These are phyloP conservation scores for Malassezia yamatoensis DNA, from an alignment of 1,284 basidiomycete species.

Conservation along the genomic window DNA sequence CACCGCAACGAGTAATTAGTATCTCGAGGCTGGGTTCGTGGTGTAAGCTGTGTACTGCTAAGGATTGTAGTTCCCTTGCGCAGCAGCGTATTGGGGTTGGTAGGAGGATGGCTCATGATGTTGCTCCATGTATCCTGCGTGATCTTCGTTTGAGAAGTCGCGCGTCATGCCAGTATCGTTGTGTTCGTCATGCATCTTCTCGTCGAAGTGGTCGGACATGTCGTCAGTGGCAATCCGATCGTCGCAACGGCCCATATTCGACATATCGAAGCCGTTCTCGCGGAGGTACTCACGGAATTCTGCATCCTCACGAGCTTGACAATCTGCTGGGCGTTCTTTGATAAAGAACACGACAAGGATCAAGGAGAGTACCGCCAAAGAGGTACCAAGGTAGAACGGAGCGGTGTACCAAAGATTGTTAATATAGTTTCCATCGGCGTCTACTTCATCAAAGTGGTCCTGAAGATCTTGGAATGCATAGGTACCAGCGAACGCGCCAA, in stretches of 20 bases:
- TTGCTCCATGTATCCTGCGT: background rate
- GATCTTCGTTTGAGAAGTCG: background rate
- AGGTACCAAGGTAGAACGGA: slow-evolving; percentile 51
- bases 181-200: background rate
- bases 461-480: slow-evolving; percentile 36
- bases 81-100: background rate
- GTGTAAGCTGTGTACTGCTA: background rate
- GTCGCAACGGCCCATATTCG: slow-evolving; percentile 24
- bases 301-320: slow-evolving; percentile 67
- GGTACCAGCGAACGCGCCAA: slow-evolving; percentile 32
- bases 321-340: slow-evolving; percentile 63
- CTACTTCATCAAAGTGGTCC: slow-evolving; percentile 6
- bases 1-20: too few species aligned
- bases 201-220: background rate
- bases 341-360: slow-evolving; percentile 65
- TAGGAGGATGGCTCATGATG: background rate
- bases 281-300: slow-evolving; percentile 50
- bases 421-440: slow-evolving; percentile 4
- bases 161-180: background rate
- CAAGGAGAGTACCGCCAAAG: slow-evolving; percentile 68
- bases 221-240: background rate
- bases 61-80: background rate
- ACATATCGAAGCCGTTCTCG: slow-evolving; percentile 38
- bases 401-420: slow-evolving; percentile 26
- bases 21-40: background rate